phyloP scores from a whole-genome alignment of 352 stramenopile species.

The Phytophthora quininea region DNA sequence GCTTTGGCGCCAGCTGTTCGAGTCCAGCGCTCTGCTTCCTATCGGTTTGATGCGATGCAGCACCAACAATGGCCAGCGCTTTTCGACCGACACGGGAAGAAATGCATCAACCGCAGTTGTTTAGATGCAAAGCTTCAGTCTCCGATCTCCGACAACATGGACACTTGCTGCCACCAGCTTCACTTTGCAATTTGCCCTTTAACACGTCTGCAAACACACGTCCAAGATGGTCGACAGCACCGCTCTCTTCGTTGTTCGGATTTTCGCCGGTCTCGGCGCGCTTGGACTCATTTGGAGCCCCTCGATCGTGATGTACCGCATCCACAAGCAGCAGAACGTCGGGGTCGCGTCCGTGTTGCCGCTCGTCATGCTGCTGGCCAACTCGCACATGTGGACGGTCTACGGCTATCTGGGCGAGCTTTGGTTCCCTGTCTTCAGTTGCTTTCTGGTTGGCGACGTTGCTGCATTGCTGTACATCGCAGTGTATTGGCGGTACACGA shows the following conservation, averaged over 20 bases:
- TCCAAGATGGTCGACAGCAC: constrained; percentile 6
- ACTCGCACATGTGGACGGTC: constrained; percentile 28
- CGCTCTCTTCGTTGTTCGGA: constrained; percentile 5
- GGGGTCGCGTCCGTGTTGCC: constrained; percentile 22
- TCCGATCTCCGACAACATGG: not conserved
- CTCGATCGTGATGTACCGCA: constrained; percentile 9
- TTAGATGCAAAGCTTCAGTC: not conserved
- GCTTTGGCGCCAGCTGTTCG: not conserved
- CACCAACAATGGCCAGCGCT: not conserved
- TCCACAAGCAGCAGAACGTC: constrained; percentile 19
- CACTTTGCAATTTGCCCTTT: not conserved
- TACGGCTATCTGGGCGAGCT: constrained; percentile 34
- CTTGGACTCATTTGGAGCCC: constrained; percentile 20
- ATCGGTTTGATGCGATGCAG: not conserved
- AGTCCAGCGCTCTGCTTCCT: not conserved
- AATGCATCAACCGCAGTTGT: not conserved
- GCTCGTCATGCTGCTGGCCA: constrained; percentile 20
- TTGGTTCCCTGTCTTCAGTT: constrained; percentile 42
- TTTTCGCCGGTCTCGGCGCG: constrained; percentile 6
- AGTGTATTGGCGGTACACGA: constrained; percentile 40
- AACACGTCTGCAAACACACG: not conserved
- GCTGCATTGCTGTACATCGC: constrained; percentile 35
- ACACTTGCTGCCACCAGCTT: not conserved
- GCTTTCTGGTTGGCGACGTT: constrained; percentile 34
- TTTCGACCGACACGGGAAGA: not conserved